These are phyloP conservation scores for Ceratobasidium sp. DNA, from an alignment of 1,284 basidiomycete species.

Conservation along the genomic window DNA sequence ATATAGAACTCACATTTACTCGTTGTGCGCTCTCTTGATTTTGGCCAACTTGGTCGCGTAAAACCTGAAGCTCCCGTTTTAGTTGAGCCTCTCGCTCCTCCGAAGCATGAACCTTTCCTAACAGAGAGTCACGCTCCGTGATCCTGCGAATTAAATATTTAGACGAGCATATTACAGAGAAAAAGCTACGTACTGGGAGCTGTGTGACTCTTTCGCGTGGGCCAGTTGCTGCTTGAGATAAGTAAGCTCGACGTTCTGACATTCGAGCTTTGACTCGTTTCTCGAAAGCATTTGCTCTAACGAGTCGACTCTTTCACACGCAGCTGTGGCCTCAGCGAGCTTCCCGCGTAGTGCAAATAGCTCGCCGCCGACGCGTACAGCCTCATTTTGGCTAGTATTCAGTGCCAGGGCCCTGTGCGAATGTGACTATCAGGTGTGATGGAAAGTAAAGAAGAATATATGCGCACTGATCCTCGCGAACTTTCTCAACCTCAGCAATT, in stretches of 20 bases:
- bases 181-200: slow-evolving; percentile 4
- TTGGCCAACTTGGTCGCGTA: background rate
- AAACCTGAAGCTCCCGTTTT: slow-evolving; percentile 7
- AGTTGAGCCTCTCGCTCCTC: slow-evolving; percentile 21
- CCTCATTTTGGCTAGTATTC: background rate
- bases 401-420: background rate
- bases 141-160: background rate
- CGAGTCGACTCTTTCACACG: background rate
- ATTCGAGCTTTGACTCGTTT: background rate
- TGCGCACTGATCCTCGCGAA: slow-evolving; percentile 2
- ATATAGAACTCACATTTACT: background rate
- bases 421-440: background rate
- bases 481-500: slow-evolving; percentile 10
- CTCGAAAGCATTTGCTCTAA: slow-evolving; percentile 15
- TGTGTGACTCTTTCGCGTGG: background rate
- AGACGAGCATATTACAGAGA: background rate
- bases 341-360: background rate
- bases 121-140: slow-evolving; percentile 4
- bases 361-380: background rate
- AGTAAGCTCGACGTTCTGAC: background rate
- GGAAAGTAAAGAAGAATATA: background rate
- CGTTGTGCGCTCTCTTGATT: background rate
- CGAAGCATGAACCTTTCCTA: background rate
- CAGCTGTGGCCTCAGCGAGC: background rate
- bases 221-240: slow-evolving; percentile 1